phyloP scores from a whole-genome alignment of 2,329 filamentous ascomycete species.

The Paracorniculantispora psalliotae region DNA sequence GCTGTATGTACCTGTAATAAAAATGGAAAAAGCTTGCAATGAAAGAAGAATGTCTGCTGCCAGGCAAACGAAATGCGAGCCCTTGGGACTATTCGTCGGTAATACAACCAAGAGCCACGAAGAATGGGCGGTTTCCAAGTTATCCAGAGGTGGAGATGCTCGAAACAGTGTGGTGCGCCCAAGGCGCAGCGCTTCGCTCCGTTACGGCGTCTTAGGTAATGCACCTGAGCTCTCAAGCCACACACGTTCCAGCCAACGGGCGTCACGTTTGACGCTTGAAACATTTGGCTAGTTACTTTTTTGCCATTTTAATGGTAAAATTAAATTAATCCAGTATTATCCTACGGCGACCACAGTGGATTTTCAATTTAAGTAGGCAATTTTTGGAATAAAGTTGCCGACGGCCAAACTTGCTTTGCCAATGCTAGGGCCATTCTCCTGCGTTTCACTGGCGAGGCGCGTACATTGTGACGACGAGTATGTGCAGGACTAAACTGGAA shows the following conservation, averaged over 20 bases:
- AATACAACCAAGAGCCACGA: constrained; percentile 12
- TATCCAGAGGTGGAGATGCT: constrained; percentile 10
- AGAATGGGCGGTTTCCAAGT: constrained; percentile 6
- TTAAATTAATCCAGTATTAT: no score
- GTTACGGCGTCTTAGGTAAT: constrained; percentile 13
- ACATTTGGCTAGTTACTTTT: background rate
- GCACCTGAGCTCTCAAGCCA: background rate
- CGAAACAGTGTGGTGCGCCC: constrained; percentile 8
- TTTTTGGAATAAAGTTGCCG: no score
- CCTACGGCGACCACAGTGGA: no score
- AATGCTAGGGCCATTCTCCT: no score
- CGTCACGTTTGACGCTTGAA: constrained; percentile 5
- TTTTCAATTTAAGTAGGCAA: no score
- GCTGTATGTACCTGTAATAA: constrained; percentile 24
- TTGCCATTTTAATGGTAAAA: background rate
- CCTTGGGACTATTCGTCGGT: constrained; percentile 18
- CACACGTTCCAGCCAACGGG: background rate
- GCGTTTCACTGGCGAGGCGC: no score
- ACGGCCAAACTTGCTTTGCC: no score
- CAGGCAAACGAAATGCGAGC: constrained; percentile 27
- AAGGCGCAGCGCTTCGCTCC: constrained; percentile 9
- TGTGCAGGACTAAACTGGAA: no score
- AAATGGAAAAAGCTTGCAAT: constrained; percentile 23
- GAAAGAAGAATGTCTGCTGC: constrained; percentile 34
- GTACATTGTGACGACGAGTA: no score